A percentile compares a stretch with the other conserved stretches of the same genome.
phyloP scores from a whole-genome alignment of 805 yeast genomes.

The Cyberlindnera mississippiensis region DNA sequence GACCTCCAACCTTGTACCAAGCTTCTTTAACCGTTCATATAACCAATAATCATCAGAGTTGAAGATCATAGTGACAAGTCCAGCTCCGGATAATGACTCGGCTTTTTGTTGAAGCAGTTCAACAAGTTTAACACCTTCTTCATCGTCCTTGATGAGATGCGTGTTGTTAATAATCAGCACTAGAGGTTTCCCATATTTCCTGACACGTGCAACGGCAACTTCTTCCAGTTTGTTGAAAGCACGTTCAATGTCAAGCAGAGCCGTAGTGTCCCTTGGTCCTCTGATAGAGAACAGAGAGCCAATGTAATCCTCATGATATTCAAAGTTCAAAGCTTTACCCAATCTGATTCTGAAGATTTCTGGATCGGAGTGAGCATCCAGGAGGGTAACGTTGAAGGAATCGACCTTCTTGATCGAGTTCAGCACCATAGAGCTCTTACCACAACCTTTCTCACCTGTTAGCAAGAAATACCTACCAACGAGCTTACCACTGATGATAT shows the following conservation, averaged over 20 bases:
- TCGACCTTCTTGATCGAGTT: constrained; percentile 63
- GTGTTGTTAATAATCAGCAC: constrained; percentile 69
- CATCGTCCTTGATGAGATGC: constrained; percentile 72
- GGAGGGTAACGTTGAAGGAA: constrained; percentile 61
- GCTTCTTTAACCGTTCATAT: constrained; percentile 65
- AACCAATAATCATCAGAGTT: constrained; percentile 87
- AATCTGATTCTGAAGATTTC: constrained; percentile 74
- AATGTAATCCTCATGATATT: constrained; percentile 75
- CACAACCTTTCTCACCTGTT: constrained; percentile 85
- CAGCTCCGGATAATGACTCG: constrained; percentile 67
- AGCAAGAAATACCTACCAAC: constrained; percentile 67
- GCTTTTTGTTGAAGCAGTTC: constrained; percentile 83
- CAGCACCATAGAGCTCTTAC: constrained; percentile 71
- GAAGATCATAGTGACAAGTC: constrained; percentile 49
- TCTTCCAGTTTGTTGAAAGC: constrained; percentile 75
- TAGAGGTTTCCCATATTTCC: constrained; percentile 48
- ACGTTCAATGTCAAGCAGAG: constrained; percentile 74
- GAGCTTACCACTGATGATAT: constrained; percentile 58
- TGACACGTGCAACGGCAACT: constrained; percentile 53
- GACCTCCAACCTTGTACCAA: constrained; percentile 73
- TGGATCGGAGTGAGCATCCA: constrained; percentile 85
- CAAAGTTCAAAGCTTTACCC: constrained; percentile 71
- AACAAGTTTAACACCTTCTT: constrained; percentile 64
- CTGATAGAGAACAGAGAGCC: constrained; percentile 76
- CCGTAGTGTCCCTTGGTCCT: constrained; percentile 85